Evolutionary conservation across 352 stramenopile species (phyloP).

Genomic region (Phytophthora megakarya): DNA sequence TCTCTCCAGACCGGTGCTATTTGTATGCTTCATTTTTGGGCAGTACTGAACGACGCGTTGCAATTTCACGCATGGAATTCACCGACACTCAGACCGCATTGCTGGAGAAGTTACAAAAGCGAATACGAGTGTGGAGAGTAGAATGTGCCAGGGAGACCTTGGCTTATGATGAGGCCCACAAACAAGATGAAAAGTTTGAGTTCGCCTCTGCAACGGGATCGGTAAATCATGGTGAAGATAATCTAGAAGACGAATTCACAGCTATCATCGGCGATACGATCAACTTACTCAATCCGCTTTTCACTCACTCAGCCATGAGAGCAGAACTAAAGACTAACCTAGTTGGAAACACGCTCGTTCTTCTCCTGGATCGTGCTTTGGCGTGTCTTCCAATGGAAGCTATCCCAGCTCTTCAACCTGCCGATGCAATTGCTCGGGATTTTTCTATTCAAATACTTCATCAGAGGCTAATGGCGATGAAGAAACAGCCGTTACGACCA

Average conservation of each 20-base stretch:
- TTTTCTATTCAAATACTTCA: constrained; percentile 77
- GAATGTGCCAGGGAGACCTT: constrained; percentile 45
- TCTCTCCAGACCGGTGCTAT: constrained; percentile 72
- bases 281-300: constrained; percentile 54
- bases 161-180: constrained; percentile 43
- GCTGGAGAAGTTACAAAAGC: constrained; percentile 35
- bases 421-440: constrained; percentile 62
- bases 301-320: constrained; percentile 54
- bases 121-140: constrained; percentile 47
- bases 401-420: constrained; percentile 46
- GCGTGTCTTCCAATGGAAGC: constrained; percentile 60
- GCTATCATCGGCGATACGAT: constrained; percentile 49
- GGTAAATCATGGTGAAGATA: constrained; percentile 30
- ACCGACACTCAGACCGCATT: constrained; percentile 35
- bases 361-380: constrained; percentile 64
- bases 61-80: constrained; percentile 68
- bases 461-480: constrained; percentile 52
- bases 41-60: constrained; percentile 44
- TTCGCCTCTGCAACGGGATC: constrained; percentile 16
- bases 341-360: constrained; percentile 43
- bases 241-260: constrained; percentile 59
- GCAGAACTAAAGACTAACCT: constrained; percentile 50
- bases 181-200: constrained; percentile 48
- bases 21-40: constrained; percentile 56
- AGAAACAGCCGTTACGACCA: constrained; percentile 54